These are phyloP conservation scores for Xylaria sp. DNA, from an alignment of 2,329 filamentous ascomycete genomes.

Conservation along the genomic window DNA sequence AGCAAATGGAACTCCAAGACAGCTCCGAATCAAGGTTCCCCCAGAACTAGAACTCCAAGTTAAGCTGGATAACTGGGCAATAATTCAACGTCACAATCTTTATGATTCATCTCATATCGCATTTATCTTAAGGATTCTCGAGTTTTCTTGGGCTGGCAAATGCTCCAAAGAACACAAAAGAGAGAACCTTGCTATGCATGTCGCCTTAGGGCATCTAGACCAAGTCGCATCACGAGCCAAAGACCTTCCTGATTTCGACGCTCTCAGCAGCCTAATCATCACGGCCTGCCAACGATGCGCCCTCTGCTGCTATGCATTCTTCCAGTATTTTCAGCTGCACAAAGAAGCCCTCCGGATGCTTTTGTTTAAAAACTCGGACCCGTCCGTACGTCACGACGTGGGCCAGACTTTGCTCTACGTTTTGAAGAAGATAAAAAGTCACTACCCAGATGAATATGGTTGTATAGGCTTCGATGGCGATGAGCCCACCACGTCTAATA, in stretches of 20 bases:
- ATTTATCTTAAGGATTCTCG: slow-evolving; percentile 73
- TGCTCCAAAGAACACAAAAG: slow-evolving; percentile 60
- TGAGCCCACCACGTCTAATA: slow-evolving; percentile 25
- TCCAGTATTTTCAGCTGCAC: slow-evolving; percentile 68
- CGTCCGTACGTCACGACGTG: slow-evolving; percentile 63
- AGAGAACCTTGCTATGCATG: slow-evolving; percentile 62
- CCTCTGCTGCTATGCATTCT: slow-evolving; percentile 66
- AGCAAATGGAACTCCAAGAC: slow-evolving; percentile 48
- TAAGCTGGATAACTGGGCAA: slow-evolving; percentile 74
- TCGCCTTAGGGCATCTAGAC: slow-evolving; percentile 74
- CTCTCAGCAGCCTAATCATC: slow-evolving; percentile 61
- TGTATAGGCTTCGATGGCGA: slow-evolving; percentile 42
- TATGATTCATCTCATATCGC: slow-evolving; percentile 76
- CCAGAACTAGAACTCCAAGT: slow-evolving; percentile 67
- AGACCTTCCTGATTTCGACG: slow-evolving; percentile 70
- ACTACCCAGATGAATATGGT: slow-evolving; percentile 60
- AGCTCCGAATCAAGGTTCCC: slow-evolving; percentile 59
- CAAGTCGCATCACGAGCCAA: slow-evolving; percentile 79
- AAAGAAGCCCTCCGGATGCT: slow-evolving; percentile 70
- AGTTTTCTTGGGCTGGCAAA: slow-evolving; percentile 61
- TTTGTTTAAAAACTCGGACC: slow-evolving; percentile 69
- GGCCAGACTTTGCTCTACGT: slow-evolving; percentile 63
- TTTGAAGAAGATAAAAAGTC: slow-evolving; percentile 62
- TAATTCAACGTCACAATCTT: slow-evolving; percentile 81
- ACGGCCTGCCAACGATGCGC: slow-evolving; percentile 61